Evolutionary conservation across 441 rosid species (phyloP).

Genomic region (Populus trichocarpa): DNA sequence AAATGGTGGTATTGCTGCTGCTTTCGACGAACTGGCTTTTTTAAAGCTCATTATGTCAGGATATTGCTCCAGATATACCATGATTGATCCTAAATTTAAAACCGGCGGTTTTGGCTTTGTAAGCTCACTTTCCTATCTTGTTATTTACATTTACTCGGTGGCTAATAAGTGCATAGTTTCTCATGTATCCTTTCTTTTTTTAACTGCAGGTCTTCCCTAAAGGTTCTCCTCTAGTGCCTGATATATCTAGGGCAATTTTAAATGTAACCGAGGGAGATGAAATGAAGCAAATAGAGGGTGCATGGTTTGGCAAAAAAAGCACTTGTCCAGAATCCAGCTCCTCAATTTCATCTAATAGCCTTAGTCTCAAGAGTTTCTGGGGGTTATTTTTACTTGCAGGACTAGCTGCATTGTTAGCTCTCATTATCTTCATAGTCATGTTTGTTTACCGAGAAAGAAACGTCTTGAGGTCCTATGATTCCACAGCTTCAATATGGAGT

Average conservation of each 20-base stretch:
- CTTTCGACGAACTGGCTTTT: constrained; percentile 46
- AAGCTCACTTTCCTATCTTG: constrained; percentile 19
- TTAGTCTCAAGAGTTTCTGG: constrained; percentile 52
- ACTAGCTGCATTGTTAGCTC: constrained; percentile 30
- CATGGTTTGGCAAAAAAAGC: constrained; percentile 31
- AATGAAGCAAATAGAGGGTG: constrained; percentile 29
- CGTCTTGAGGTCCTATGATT: constrained; percentile 3
- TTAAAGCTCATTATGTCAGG: constrained; percentile 34
- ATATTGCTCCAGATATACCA: constrained; percentile 46
- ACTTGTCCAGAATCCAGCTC: constrained; percentile 32
- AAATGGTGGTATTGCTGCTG: constrained; percentile 54
- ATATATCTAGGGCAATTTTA: constrained; percentile 50
- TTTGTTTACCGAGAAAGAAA: constrained; percentile 29
- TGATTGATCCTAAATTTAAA: constrained; percentile 33
- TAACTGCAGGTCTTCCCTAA: constrained; percentile 45
- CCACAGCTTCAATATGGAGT: constrained; percentile 17
- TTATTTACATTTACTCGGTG: not conserved
- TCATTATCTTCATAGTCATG: constrained; percentile 23
- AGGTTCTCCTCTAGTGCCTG: constrained; percentile 50
- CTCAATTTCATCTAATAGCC: constrained; percentile 30
- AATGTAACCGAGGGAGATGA: constrained; percentile 39
- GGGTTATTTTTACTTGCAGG: constrained; percentile 45
- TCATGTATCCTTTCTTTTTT: not conserved
- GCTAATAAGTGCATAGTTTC: not conserved
- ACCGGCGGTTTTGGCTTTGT: constrained; percentile 70